Evolutionary conservation across 2,329 filamentous ascomycete genomes (phyloP).

Genomic region (Botrytis sinoallii): DNA sequence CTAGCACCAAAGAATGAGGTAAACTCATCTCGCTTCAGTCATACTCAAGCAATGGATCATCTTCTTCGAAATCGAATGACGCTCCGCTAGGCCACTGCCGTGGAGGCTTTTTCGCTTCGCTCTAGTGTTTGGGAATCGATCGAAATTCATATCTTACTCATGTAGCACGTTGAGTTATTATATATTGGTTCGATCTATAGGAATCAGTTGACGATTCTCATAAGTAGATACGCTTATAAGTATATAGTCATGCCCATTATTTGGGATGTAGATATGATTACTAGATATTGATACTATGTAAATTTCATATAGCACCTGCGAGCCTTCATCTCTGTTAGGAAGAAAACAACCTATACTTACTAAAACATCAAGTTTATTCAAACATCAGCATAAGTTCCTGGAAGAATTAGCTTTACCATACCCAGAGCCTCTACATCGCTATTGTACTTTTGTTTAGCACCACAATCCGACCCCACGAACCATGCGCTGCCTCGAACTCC

Average conservation of each 20-base stretch:
- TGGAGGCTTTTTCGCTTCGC: neutral
- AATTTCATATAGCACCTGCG: neutral
- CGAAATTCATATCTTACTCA: neutral
- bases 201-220: neutral
- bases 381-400: neutral
- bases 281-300: neutral
- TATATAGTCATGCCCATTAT: no score
- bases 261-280: neutral
- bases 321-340: neutral
- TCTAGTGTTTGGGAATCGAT: neutral
- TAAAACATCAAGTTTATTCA: neutral
- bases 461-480: no score
- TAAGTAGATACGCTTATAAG: neutral
- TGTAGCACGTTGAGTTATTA: no score
- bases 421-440: no score
- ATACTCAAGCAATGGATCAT: neutral
- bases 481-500: neutral
- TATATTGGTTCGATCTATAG: neutral
- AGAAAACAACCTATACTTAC: neutral
- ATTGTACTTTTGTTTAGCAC: neutral
- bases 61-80: neutral
- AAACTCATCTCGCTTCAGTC: neutral
- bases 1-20: neutral
- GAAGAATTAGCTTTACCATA: neutral
- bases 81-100: neutral